Base-by-base conservation (phyloP, 208 protist species). In the Acanthamoeba triangularis region DNA sequence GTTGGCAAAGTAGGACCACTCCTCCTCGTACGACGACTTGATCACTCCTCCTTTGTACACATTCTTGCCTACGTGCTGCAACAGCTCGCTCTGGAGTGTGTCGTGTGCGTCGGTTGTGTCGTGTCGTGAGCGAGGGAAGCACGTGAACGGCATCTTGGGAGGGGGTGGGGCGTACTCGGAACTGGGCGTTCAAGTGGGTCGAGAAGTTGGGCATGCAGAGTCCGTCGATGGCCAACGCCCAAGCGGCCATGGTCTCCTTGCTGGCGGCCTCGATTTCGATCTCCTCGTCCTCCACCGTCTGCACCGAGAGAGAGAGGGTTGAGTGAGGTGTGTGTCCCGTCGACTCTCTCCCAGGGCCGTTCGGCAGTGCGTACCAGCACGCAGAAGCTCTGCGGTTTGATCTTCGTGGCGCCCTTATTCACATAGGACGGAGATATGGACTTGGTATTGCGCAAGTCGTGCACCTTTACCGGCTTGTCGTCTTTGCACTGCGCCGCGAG, bases 21-120 rank as follows among this genome's bases (percentile, higher is more conserved):
- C 90, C 44, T 94, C 90, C 44, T 78, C 67, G 30, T 94, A 94
- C 33, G 90, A 94, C n/a, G 90, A 94, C 90, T 94, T 94, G 44
- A 94, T 67, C 47, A 84, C 44, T 49, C 90, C 90, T 84, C 90
- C 90, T 85, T 94, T 94, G 28, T 72, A 78, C 56, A 63, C 41
- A 47, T 82, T 67, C 56, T 94, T 94, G 33, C 54, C 67, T 37
- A 63, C 18, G 56, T 85, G 35, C 72, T 63, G 90, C 69, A 94
- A 65, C 67, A 94, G 25, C 90, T 94, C 67, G 47, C 67, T 85
- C 90, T 94, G 90, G 3, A 1, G 18, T 16, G 37, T n/a, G 25
- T 41, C 37, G 3, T 41, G 35, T 63, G 47, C 14, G 56, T n/a
- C 20, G 13, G 56, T 18, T 63, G 41, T 63, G 25, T 49, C 16